Conservation (phyloP, 768 basidiomycete genomes). For the Lepiota venenata region DNA sequence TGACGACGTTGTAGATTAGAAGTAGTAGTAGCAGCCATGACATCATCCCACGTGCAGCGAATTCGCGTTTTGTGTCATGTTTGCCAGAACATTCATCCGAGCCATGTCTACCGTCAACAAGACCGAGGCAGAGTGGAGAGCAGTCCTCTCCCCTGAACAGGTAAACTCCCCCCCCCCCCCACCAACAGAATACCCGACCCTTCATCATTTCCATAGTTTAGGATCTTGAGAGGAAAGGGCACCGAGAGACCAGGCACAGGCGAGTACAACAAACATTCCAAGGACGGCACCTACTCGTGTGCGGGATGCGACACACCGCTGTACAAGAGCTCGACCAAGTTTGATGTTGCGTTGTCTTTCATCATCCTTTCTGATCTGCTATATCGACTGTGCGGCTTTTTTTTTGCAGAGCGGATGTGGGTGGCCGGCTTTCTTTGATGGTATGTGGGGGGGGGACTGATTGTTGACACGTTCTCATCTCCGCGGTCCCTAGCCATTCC, state of each 20-base stretch:
- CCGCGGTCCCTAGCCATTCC: constrained; percentile 61
- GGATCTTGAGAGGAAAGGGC: constrained; percentile 80
- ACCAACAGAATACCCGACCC: neutral
- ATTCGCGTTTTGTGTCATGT: too few relatives aligned
- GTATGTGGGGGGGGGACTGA: constrained; percentile 39
- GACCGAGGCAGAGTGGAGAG: constrained; percentile 81
- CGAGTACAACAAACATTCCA: constrained; percentile 69
- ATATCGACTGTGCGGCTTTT: too few relatives aligned
- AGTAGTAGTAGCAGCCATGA: too few relatives aligned
- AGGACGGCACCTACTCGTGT: constrained; percentile 71
- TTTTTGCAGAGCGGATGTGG: constrained; percentile 81
- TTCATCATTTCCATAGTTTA: constrained; percentile 62
- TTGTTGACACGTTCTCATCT: neutral
- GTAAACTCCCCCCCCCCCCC: constrained; percentile 33
- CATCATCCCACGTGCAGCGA: too few relatives aligned
- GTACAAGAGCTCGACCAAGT: constrained; percentile 89
- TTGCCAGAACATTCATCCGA: constrained; percentile 13
- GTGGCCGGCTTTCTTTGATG: constrained; percentile 98
- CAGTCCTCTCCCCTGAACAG: constrained; percentile 78
- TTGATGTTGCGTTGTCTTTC: constrained; percentile 53
- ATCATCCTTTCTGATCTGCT: neutral
- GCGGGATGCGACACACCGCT: constrained; percentile 79
- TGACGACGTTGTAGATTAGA: too few relatives aligned
- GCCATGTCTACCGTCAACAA: constrained; percentile 41
- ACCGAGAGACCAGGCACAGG: constrained; percentile 80